phyloP scores from a whole-genome alignment of 2,329 filamentous ascomycete genomes.

The Sordariomycetes sp. region DNA sequence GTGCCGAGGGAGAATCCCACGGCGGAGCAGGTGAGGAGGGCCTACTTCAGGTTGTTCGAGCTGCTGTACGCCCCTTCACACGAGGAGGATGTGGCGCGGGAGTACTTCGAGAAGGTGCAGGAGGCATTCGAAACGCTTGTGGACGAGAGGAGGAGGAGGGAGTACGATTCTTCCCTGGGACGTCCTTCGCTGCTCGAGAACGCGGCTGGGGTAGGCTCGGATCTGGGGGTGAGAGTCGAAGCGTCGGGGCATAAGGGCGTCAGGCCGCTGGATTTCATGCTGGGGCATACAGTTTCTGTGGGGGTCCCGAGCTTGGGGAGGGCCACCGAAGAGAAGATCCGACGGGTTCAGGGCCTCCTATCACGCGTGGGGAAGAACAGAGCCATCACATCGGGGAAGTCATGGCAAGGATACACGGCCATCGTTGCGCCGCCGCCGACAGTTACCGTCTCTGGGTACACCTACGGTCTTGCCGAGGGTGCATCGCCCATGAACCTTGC shows the following conservation, averaged over 20 bases:
- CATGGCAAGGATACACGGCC: neutral
- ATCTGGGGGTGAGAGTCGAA: constrained; percentile 25
- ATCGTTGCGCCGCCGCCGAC: constrained; percentile 16
- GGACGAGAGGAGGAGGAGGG: constrained; percentile 26
- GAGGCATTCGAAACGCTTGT: constrained; percentile 36
- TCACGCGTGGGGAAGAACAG: neutral
- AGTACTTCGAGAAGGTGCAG: constrained; percentile 28
- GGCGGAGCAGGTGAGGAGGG: constrained; percentile 25
- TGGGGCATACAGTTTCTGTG: constrained; percentile 25
- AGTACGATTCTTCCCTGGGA: constrained; percentile 24
- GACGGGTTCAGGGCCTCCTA: constrained; percentile 7
- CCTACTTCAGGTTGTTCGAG: constrained; percentile 32
- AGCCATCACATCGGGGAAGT: neutral
- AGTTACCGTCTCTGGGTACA: constrained; percentile 25
- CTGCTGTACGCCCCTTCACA: constrained; percentile 29
- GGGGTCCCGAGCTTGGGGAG: constrained; percentile 20
- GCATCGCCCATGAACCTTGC: constrained; percentile 18
- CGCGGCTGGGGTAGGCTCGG: constrained; percentile 14
- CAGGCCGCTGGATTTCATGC: constrained; percentile 24
- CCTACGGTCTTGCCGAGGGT: constrained; percentile 26
- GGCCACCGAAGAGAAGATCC: constrained; percentile 14
- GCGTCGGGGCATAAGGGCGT: constrained; percentile 13
- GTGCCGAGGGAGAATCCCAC: constrained; percentile 23
- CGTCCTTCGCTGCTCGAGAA: constrained; percentile 6
- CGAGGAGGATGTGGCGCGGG: constrained; percentile 27